Conservation (phyloP, 2,329 filamentous ascomycete species). For the Colletotrichum musicola region DNA sequence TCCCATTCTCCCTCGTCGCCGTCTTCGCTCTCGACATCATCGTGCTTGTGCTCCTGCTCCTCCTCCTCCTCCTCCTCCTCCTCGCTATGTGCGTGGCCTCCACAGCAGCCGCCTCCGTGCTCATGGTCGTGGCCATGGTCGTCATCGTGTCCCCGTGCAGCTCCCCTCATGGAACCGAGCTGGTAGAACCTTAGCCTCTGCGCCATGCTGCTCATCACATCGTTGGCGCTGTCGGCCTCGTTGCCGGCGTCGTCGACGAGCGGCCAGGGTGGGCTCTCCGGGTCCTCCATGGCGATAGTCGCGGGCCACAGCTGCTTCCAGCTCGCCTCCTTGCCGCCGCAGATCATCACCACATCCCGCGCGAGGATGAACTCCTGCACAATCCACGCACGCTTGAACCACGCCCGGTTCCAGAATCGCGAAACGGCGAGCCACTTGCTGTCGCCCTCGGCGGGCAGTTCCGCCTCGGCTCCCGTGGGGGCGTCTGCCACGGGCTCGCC, state of each 20-base stretch:
- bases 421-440: slow-evolving; percentile 30
- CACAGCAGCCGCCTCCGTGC: slow-evolving; percentile 24
- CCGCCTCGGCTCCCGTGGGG: slow-evolving; percentile 10
- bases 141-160: slow-evolving; percentile 5
- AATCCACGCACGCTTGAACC: slow-evolving; percentile 47
- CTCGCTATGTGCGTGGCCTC: not conserved
- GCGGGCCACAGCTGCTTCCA: slow-evolving; percentile 35
- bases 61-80: slow-evolving; percentile 9
- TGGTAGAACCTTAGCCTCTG: slow-evolving; percentile 34
- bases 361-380: slow-evolving; percentile 46
- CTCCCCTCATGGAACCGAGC: slow-evolving; percentile 33
- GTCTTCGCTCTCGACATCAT: not conserved
- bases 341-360: slow-evolving; percentile 42
- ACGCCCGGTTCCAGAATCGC: slow-evolving; percentile 40
- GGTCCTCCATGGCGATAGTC: slow-evolving; percentile 33
- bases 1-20: slow-evolving; percentile 10
- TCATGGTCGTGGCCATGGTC: slow-evolving; percentile 11
- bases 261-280: slow-evolving; percentile 36
- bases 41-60: not conserved
- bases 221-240: slow-evolving; percentile 31
- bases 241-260: slow-evolving; percentile 27
- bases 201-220: slow-evolving; percentile 37
- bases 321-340: slow-evolving; percentile 38
- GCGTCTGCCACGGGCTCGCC: slow-evolving; percentile 26
- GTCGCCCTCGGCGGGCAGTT: slow-evolving; percentile 27